Evolutionary conservation across 2,329 filamentous ascomycete species (phyloP).

Genomic region (Clarireedia hainanense): DNA sequence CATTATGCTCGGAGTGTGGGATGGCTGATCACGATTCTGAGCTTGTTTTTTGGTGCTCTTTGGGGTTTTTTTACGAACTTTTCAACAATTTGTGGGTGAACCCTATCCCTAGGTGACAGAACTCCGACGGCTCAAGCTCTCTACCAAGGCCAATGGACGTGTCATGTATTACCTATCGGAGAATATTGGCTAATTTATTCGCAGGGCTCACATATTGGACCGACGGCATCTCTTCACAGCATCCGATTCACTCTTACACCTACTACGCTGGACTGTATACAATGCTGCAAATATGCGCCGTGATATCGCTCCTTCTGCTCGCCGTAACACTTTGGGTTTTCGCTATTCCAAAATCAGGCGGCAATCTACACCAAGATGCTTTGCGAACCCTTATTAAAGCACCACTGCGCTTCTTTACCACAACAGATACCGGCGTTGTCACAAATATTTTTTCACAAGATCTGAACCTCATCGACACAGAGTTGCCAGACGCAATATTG

Average conservation of each 20-base stretch:
- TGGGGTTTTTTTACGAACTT: constrained; percentile 24
- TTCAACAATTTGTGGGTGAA: constrained; percentile 21
- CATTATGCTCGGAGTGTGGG: constrained; percentile 19
- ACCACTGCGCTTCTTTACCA: constrained; percentile 15
- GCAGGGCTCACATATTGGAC: constrained; percentile 23
- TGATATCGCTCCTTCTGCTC: constrained; percentile 20
- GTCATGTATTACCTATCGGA: background rate
- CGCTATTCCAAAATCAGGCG: constrained; percentile 19
- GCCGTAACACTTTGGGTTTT: constrained; percentile 16
- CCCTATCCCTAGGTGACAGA: background rate
- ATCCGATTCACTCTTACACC: constrained; percentile 16
- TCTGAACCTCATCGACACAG: constrained; percentile 22
- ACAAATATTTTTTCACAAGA: constrained; percentile 23
- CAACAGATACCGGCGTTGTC: constrained; percentile 13
- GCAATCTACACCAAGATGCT: constrained; percentile 20
- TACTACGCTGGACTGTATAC: constrained; percentile 27
- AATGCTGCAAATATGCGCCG: constrained; percentile 21
- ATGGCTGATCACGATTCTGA: constrained; percentile 7
- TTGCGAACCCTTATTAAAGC: constrained; percentile 16
- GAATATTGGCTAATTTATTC: constrained; percentile 5
- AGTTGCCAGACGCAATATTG: constrained; percentile 16
- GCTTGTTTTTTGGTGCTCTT: constrained; percentile 14
- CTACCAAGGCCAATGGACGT: background rate
- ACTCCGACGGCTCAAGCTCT: background rate
- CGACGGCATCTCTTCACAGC: constrained; percentile 14